Base-by-base conservation (phyloP, 2,329 filamentous ascomycete genomes). In the Alternaria sp. region DNA sequence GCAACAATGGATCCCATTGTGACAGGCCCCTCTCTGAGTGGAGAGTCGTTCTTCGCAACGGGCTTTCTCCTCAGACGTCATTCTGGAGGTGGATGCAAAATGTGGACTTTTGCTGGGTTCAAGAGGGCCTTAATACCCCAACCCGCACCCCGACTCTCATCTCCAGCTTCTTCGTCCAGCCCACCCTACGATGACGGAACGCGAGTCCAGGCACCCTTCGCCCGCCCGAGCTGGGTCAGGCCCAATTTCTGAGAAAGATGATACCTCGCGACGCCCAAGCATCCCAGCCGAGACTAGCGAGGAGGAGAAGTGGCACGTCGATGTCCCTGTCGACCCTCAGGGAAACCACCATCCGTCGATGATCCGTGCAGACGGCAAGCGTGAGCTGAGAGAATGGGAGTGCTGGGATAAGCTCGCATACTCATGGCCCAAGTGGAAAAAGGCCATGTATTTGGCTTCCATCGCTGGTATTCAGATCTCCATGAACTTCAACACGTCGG, bases 401-500 rank as follows among this genome's bases (percentile, higher is more conserved):
- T 80, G 80, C 70, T 84, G 84, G 64, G 79, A 84, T 19, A 74
- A 79, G 32, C 79, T 85, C 12, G 85, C 83, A 28, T 84, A 80
- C 69, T 71, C 74, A 21, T 86, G 81, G 71, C 75, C 85, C 0
- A 76, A 71, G 1, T 80, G 76, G 79, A 84, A 83, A 74, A 86
- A 87, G 67, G 87, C 84, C 82, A 79, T 74, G 65, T 83, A 85
- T 45, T 77, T 87, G 30, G 77, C 76, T n/a, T 79, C 85, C 67
- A 84, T 87, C 64, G 85, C 86, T 67, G 73, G 82, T 11, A 83
- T 87, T 1, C 85, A 87, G 67, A 82, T 85, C 6, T 86, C 84
- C 12, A 87, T 87, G 84, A 87, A 87, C 71, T 84, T 85, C 74
- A 87, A 87, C 67, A 84, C 85, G 0, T 84, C 83, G 5, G 79